Percentiles rank a stretch among this genome's conserved stretches.
These are phyloP conservation scores for Camellia lanceoleosa DNA, from an alignment of 148 eudicot genomes.

Conservation along the genomic window DNA sequence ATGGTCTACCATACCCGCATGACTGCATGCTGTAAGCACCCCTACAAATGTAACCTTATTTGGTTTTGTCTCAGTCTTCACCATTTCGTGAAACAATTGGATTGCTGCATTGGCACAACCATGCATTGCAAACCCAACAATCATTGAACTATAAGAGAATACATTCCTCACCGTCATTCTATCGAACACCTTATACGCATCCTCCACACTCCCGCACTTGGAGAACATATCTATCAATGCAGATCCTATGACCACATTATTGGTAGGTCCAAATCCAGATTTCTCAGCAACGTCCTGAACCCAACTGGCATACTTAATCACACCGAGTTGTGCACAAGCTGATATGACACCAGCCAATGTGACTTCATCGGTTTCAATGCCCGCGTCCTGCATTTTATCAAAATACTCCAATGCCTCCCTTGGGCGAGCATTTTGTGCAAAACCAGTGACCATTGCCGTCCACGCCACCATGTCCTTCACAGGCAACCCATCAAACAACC, in stretches of 20 bases:
- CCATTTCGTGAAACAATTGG: conserved; percentile 50
- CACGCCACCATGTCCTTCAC: conserved; percentile 42
- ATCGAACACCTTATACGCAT: conserved; percentile 44
- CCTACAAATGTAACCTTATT: conserved; percentile 60
- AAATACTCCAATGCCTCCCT: conserved; percentile 46
- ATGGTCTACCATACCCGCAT: conserved; percentile 59
- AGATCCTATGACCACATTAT: conserved; percentile 56
- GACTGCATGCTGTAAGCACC: conserved; percentile 58
- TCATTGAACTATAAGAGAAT: conserved; percentile 59
- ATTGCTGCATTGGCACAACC: conserved; percentile 47
- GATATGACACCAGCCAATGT: conserved; percentile 53
- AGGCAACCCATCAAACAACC: conserved; percentile 47
- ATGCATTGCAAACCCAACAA: conserved; percentile 52
- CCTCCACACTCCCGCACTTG: conserved; percentile 56
- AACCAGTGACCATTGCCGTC: conserved; percentile 48
- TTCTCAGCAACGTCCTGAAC: conserved; percentile 42
- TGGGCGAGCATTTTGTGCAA: conserved; percentile 48
- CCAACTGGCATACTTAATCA: conserved; percentile 34
- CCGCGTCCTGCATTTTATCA: conserved; percentile 38
- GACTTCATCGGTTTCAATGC: conserved; percentile 45
- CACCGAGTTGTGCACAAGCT: conserved; percentile 65
- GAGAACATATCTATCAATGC: conserved; percentile 62
- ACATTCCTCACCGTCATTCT: conserved; percentile 42
- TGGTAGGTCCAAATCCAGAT: conserved; percentile 37
- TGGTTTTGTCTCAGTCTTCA: conserved; percentile 41